phyloP scores from a whole-genome alignment of 148 eudicot genomes.

The Fallopia convolvulus region DNA sequence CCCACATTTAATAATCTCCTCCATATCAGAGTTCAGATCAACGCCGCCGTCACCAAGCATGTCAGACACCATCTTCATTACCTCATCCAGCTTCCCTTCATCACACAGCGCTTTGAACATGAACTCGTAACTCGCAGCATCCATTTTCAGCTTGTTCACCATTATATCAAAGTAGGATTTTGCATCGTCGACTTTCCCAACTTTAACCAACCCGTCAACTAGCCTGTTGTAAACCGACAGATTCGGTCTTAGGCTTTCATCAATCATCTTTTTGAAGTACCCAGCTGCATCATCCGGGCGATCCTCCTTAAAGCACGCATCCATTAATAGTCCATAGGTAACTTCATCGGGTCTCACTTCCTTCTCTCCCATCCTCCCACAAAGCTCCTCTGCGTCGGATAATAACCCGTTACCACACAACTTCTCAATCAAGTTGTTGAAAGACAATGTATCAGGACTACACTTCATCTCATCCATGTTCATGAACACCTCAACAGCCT shows the following conservation, averaged over 20 bases:
- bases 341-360: slow-evolving; percentile 76
- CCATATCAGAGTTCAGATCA: slow-evolving; percentile 72
- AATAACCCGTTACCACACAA: slow-evolving; percentile 59
- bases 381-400: slow-evolving; percentile 73
- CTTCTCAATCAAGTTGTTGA: slow-evolving; percentile 66
- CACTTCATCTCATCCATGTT: slow-evolving; percentile 78
- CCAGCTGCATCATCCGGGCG: slow-evolving; percentile 81
- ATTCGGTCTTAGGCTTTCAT: slow-evolving; percentile 72
- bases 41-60: slow-evolving; percentile 68
- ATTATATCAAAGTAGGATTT: slow-evolving; percentile 79
- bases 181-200: slow-evolving; percentile 76
- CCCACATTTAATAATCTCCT: slow-evolving; percentile 62
- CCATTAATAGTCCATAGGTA: slow-evolving; percentile 71
- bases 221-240: slow-evolving; percentile 58
- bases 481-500: slow-evolving; percentile 71
- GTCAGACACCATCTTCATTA: slow-evolving; percentile 46
- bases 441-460: slow-evolving; percentile 72
- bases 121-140: slow-evolving; percentile 63
- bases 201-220: slow-evolving; percentile 71
- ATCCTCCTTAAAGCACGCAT: slow-evolving; percentile 65
- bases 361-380: slow-evolving; percentile 62
- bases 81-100: slow-evolving; percentile 61
- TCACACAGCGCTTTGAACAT: slow-evolving; percentile 77
- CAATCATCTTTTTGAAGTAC: slow-evolving; percentile 70
- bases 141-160: slow-evolving; percentile 87